phyloP scores from a whole-genome alignment of 2,329 filamentous ascomycete species.

The Canariomyces notabilis region DNA sequence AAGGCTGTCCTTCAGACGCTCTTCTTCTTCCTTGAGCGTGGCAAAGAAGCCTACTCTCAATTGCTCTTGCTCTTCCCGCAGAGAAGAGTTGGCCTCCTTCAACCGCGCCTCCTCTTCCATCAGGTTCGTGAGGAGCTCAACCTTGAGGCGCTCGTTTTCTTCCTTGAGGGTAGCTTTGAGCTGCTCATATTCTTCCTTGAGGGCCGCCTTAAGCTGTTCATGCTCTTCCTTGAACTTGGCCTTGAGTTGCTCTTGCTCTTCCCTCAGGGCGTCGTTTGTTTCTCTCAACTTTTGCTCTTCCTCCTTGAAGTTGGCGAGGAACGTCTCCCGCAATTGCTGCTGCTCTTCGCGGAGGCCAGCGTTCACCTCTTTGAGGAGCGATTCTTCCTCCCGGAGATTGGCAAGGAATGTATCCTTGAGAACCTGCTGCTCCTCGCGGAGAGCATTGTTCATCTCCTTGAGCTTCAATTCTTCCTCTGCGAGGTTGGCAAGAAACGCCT shows the following conservation, averaged over 20 bases:
- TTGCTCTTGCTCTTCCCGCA: conserved; percentile 22
- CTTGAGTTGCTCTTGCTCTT: conserved; percentile 18
- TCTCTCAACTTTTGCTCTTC: conserved; percentile 31
- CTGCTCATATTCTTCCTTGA: conserved; percentile 15
- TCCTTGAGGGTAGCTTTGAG: conserved; percentile 16
- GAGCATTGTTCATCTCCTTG: conserved; percentile 18
- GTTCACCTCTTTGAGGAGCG: conserved; percentile 17
- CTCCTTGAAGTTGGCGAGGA: conserved; percentile 17
- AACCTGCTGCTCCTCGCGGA: conserved; percentile 18
- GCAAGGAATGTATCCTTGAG: conserved; percentile 20
- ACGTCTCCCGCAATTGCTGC: conserved; percentile 12
- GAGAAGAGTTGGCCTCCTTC: conserved; percentile 20
- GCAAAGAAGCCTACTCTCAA: conserved; percentile 34
- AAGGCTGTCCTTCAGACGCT: conserved; percentile 50
- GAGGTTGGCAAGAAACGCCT: conserved; percentile 28
- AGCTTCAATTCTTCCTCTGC: conserved; percentile 25
- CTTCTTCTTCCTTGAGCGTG: conserved; percentile 47
- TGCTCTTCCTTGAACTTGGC: conserved; percentile 9
- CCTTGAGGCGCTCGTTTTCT: conserved; percentile 23
- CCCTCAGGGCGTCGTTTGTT: conserved; percentile 11
- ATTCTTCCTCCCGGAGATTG: conserved; percentile 19
- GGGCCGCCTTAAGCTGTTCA: conserved; percentile 10
- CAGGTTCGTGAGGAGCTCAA: conserved; percentile 19
- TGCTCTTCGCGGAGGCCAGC: conserved; percentile 15
- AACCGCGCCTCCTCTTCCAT: conserved; percentile 22